Evolutionary conservation across 163 green algal species (phyloP), one percentile per base, ranked within the genome.

Genomic region (Chlamydomonas reinhardtii): DNA sequence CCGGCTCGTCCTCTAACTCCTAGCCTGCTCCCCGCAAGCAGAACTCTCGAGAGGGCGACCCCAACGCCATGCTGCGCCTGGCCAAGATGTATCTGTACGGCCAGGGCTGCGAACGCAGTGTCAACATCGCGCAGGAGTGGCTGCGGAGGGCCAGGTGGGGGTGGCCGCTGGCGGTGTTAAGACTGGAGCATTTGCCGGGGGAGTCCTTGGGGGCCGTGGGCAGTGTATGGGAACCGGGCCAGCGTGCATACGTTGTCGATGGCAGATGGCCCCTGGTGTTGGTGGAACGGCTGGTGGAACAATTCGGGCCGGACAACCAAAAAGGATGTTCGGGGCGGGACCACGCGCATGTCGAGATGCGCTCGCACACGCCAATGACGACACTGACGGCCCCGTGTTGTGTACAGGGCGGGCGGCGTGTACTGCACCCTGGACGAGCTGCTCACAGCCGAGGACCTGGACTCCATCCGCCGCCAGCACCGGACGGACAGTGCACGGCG

Each of bases 41-140:
- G 91, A 83, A 90, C 74, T 80, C 92, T 0, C 90, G 92, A 6
- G 88, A 93, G 0, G 92, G 87, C 9, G 92, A 94, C 83, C 73
- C 90, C 35, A 94, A 94, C 80, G 84, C 92, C 22, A 94, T 94
- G 92, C 75, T 94, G 79, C 88, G 92, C 0, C 62, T 94, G 37
- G 92, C 92, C 27, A 94, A 94, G 82, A 94, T 94, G 92, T 93
- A 94, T 74, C 62, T 94, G 62, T 90, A 94, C 37, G 92, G 92
- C 9, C 90, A 94, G 56, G 89, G 89, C 24, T 93, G 89, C 62
- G 70, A 90, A 11, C 81, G 70, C 22, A 93, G 82, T 77, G 52
- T 91, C 19, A 82, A 86, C 29, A 85, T 93, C 48, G 91, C 91
- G 12, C 84, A 92, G 65, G 91, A 94, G 78, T 94, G 91, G 91